phyloP scores from a whole-genome alignment of 2,329 filamentous ascomycete genomes.

The Pestalotiopsis sp. region DNA sequence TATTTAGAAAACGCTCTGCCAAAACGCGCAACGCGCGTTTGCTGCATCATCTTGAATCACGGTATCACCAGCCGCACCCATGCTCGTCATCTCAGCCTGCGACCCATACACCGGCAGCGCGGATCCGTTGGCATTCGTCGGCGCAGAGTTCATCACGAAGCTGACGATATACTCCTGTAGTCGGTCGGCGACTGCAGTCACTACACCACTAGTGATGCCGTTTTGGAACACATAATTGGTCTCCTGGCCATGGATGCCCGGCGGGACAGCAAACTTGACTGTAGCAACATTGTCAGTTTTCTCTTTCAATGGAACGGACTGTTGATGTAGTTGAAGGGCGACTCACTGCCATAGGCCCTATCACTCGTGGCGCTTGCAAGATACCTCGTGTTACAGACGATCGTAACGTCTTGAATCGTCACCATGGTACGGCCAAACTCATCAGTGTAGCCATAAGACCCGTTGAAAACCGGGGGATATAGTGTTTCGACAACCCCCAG shows the following conservation, averaged over 20 bases:
- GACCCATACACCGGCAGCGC: neutral
- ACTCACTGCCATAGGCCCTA: neutral
- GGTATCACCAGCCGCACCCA: neutral
- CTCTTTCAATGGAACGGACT: no score
- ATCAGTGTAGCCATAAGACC: neutral
- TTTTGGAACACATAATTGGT: neutral
- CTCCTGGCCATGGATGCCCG: neutral
- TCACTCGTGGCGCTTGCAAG: neutral
- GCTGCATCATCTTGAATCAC: neutral
- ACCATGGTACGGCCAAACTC: neutral
- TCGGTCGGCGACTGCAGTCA: neutral
- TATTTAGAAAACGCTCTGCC: neutral
- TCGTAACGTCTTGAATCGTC: neutral
- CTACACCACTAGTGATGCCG: neutral
- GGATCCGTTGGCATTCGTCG: neutral
- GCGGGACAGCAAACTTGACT: neutral
- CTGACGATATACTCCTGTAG: neutral
- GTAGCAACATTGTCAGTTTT: neutral
- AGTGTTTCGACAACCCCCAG: neutral
- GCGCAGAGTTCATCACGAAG: neutral
- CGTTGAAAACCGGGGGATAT: neutral
- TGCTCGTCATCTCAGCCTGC: neutral
- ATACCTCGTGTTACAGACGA: neutral
- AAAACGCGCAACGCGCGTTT: neutral
- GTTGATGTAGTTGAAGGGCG: neutral